Evolutionary conservation across 148 eudicot genomes (phyloP).

Genomic region (Drosera capensis): DNA sequence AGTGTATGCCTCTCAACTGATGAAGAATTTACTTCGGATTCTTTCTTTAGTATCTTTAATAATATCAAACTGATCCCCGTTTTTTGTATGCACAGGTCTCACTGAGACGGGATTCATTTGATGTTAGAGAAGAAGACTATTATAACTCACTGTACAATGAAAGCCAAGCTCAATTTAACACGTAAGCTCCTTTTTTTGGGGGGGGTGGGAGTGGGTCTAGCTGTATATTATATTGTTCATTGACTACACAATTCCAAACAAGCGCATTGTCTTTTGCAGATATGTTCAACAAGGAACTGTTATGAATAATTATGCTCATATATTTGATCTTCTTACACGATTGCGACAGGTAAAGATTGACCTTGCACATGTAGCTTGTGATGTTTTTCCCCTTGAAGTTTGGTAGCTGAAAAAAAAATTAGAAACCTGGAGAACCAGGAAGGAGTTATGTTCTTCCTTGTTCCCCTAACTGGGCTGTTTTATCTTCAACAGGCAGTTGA

Average conservation of each 20-base stretch:
- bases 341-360: constrained; percentile 70
- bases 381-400: not conserved
- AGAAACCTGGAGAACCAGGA: not conserved
- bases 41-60: too few relatives aligned
- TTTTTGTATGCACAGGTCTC: constrained; percentile 29
- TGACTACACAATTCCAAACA: not conserved
- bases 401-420: not conserved
- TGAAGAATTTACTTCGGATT: not conserved
- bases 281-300: constrained; percentile 55
- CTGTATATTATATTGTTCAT: too few relatives aligned
- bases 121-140: constrained; percentile 75
- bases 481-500: constrained; percentile 67
- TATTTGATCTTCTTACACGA: constrained; percentile 83
- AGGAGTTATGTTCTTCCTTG: not conserved
- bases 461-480: constrained; percentile 7
- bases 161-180: constrained; percentile 72
- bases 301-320: constrained; percentile 86
- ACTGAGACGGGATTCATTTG: constrained; percentile 64
- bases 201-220: too few relatives aligned
- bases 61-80: too few relatives aligned
- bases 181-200: constrained; percentile 31
- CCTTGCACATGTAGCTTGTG: too few relatives aligned
- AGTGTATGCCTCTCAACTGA: constrained; percentile 30
- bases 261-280: constrained; percentile 28
- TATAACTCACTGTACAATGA: constrained; percentile 71